Base-by-base conservation (phyloP, 2,329 filamentous ascomycete species). In the Aspergillus quadrilineatus region DNA sequence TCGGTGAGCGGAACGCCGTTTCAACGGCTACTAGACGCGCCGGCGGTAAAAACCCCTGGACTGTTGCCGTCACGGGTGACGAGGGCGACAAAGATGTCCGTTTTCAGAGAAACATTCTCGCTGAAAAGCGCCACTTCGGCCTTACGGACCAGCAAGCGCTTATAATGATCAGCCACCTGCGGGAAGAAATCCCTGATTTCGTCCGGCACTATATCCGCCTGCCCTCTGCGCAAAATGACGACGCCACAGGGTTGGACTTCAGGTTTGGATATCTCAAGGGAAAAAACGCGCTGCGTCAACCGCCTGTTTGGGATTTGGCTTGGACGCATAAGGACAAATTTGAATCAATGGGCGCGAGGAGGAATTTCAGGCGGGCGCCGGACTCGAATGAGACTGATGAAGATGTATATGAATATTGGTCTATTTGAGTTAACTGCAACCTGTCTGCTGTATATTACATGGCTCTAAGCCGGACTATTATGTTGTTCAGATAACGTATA, bases 131-230 rank as follows among this genome's bases (percentile, higher is more conserved):
- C 29, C 65, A 68, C 4, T 68, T 67, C 1, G 91, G 91, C 0
- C 73, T 97, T 55, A 80, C 81, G 1, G 78, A 85, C 0, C 73
- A 84, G 22, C 93, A 97, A 74, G 92, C 92, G 0, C 76, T 99
- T 53, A 82, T 97, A n/a, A 91, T 92, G 61, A 93, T 97, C 58
- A 94, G 91, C 59, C 94, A 99, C 75, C 82, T 93, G 59, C 87
- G 86, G 60, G 92, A 96, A 66, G 94, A 99, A 73, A 89, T 97
- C 8, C 94, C 94, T 0, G 86, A 88, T 49, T 88, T 87, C 63
- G 83, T 97, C 26, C 78, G 90, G 46, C 86, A 95, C 69, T 97
- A 89, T 88, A 80, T 97, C 50, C 92, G 90, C 70, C 77, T 97
- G 30, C 92, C 93, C 1, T 72, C 70, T 5, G 65, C 14, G 9